Evolutionary conservation across 306 rosid species (phyloP).

Genomic region (Ormosia emarginata): DNA sequence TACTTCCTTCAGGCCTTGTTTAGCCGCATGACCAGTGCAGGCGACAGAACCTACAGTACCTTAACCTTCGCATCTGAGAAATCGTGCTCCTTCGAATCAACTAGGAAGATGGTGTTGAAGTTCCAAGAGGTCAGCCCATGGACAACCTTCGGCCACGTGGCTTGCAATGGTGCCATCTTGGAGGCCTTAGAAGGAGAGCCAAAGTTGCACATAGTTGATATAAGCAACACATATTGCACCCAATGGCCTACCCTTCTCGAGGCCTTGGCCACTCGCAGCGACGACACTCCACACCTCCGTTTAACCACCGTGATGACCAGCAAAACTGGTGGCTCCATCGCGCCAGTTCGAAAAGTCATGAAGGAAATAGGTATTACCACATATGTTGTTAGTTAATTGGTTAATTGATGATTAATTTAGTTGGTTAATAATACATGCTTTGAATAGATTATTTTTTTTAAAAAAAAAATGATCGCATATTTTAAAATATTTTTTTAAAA

Average conservation of each 20-base stretch:
- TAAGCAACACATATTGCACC: conserved; percentile 89
- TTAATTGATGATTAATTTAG: too few species aligned
- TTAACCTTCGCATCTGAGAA: conserved; percentile 64
- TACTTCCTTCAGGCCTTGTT: conserved; percentile 90
- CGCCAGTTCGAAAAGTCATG: conserved; percentile 57
- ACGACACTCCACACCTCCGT: conserved; percentile 76
- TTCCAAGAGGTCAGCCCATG: conserved; percentile 92
- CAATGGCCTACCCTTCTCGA: conserved; percentile 96
- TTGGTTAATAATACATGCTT: too few species aligned
- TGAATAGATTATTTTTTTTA: too few species aligned
- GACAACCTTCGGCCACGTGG: conserved; percentile 94
- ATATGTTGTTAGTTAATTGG: too few species aligned
- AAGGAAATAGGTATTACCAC: conserved; percentile 43
- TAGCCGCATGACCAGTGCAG: conserved; percentile 72
- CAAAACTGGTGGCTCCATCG: conserved; percentile 11
- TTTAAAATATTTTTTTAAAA: too few species aligned
- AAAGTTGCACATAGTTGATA: conserved; percentile 70
- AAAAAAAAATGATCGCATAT: too few species aligned
- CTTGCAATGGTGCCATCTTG: conserved; percentile 83
- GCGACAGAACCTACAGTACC: conserved; percentile 61
- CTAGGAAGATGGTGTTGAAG: conserved; percentile 65
- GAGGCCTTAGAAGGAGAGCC: conserved; percentile 84
- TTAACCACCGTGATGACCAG: conserved; percentile 58
- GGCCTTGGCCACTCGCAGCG: conserved; percentile 73
- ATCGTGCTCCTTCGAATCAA: conserved; percentile 77